Evolutionary conservation across 306 rosid genomes (phyloP).

Genomic region (Gleditsia sinensis): DNA sequence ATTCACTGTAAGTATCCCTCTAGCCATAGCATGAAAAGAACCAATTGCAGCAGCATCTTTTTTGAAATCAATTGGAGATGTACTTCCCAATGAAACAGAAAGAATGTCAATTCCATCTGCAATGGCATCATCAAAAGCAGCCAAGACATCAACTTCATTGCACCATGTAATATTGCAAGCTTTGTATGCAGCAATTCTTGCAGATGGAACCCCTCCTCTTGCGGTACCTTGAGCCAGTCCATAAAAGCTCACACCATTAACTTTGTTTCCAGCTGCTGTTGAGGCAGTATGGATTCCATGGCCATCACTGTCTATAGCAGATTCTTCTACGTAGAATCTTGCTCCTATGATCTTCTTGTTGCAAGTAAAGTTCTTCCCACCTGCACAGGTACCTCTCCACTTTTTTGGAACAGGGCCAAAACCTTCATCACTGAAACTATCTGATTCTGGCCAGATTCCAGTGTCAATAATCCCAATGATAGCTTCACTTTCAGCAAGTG

Average conservation of each 20-base stretch:
- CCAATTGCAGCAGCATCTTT: conserved; percentile 31
- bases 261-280: conserved; percentile 29
- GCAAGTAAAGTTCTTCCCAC: conserved; percentile 40
- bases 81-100: conserved; percentile 8
- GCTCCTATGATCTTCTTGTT: conserved; percentile 34
- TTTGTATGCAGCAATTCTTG: conserved; percentile 27
- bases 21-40: conserved; percentile 49
- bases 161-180: background rate
- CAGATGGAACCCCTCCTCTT: conserved; percentile 29
- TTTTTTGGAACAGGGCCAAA: conserved; percentile 40
- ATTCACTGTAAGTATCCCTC: conserved; percentile 39
- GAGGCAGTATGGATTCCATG: conserved; percentile 30
- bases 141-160: background rate
- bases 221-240: conserved; percentile 23
- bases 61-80: background rate
- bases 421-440: conserved; percentile 41
- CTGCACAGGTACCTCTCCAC: conserved; percentile 41
- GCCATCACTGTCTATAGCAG: background rate
- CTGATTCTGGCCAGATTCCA: conserved; percentile 53
- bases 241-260: background rate
- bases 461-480: conserved; percentile 49
- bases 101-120: conserved; percentile 51
- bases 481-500: conserved; percentile 26
- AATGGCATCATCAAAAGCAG: conserved; percentile 52
- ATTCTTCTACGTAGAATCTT: background rate